Evolutionary conservation across 176 grass and related monocot genomes (phyloP), one percentile per base, ranked within the genome.

Genomic region (Carex littledalei): DNA sequence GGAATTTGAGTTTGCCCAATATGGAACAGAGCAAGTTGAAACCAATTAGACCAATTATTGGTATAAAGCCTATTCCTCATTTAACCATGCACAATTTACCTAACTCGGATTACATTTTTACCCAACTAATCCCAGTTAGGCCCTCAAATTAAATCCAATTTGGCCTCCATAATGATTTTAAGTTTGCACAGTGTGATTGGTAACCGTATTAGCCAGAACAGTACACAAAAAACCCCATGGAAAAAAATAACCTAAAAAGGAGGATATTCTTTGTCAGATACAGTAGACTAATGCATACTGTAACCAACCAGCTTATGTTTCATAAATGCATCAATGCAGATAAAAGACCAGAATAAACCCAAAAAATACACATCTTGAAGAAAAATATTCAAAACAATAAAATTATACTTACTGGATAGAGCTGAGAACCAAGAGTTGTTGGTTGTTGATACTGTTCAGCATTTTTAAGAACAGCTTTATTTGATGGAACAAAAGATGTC

Each of bases 401-500:
- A 43, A 83, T 70, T 87, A 67, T 77, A 92, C 90, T 67, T 72
- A 99, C 96, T 22, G 87, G 79, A 85, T 91, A 99, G 45, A 99
- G 87, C 72, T 99, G 96, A 75, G 96, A 94, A 63, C 91, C 96
- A 84, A 99, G 88, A 70, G 87, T 91, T 82, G 82, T 95, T 61
- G 87, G 84, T 85, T 95, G 96, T 16, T 99, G 93, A 81, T 99
- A 99, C 78, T 99, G 90, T 75, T 95, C 96, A 15, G 90, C 84
- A 54, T 99, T 95, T 94, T 87, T 95, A 3, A 99, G 91, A 86
- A 90, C 79, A 16, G 79, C 55, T 78, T 81, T 54, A 41, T 85
- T 91, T 64, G 93, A 56, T 84, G 96, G 96, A 88, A 91, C 91
- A 86, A 95, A 99, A 75, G 91, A 49, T 84, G 86, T 94, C 13